Base-by-base conservation (phyloP, 805 yeast genomes). In the Jamesozyma gamospora region DNA sequence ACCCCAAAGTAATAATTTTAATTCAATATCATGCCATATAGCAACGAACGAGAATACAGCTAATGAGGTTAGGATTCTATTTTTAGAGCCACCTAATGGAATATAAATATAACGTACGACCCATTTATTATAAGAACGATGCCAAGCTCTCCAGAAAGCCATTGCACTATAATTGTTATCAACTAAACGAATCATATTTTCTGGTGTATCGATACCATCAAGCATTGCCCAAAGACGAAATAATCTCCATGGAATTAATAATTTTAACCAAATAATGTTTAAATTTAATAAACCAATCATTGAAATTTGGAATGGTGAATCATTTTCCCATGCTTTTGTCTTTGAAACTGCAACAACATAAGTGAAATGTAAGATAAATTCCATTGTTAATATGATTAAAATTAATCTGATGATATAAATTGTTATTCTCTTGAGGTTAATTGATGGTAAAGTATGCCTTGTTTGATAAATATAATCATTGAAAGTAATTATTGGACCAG, bases 91-190 rank as follows among this genome's bases (percentile, higher is more conserved):
- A 10, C 97, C 97, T 44, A 92, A 64, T 3, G 98, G 98, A 17
- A 92, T 71, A 52, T 92, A 92, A 31, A 92, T 73, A 60, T 92
- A 92, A 45, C 95, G 71, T 19, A 83, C 73, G 27, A 84, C 82
- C 94, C 96, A 92, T 49, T 82, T 74, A 63, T 90, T 88, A 65
- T 69, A 92, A 35, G 94, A 81, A 54, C 97, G 74, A 62, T 92
- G 99, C 99, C 99, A 92, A 3, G 95, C 94, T 56, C 97, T 73
- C 99, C 99, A 92, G 59, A 92, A 92, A n/a, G 92, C 86, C 45
- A 85, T 61, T 0, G 96, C 92, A 27, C 94, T 82, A 60, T 79
- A 92, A 62, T 92, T 92, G 62, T 92, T 86, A 58, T 86, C 83
- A 77, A 92, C 85, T 57, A 97, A 88, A 42, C 99, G 70, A 41